Evolutionary conservation across 2,329 filamentous ascomycete genomes (phyloP).

Genomic region (Scytalidium sp.): DNA sequence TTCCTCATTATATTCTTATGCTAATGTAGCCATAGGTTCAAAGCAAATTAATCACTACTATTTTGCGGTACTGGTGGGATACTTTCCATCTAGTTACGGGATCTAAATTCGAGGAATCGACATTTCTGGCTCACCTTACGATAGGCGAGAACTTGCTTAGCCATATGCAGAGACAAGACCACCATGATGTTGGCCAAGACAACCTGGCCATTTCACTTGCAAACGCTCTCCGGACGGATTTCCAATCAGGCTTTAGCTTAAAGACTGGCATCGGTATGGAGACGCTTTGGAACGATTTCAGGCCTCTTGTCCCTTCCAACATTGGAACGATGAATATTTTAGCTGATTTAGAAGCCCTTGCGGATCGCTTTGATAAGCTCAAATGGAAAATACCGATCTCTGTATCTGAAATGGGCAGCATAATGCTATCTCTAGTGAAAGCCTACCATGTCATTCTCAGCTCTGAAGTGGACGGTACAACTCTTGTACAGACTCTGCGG

Average conservation of each 20-base stretch:
- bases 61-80: conserved; percentile 53
- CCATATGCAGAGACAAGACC: not conserved
- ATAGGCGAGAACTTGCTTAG: conserved; percentile 28
- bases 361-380: conserved; percentile 56
- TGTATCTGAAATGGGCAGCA: conserved; percentile 48
- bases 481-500: conserved; percentile 45
- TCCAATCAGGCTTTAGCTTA: conserved; percentile 68
- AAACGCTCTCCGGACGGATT: conserved; percentile 48
- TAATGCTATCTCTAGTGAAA: conserved; percentile 52
- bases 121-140: conserved; percentile 60
- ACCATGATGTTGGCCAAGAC: conserved; percentile 1
- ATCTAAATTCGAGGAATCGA: conserved; percentile 55
- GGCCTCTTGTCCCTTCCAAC: conserved; percentile 56
- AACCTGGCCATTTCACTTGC: conserved; percentile 19
- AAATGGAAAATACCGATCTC: conserved; percentile 55
- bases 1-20: conserved; percentile 19
- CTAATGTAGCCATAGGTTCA: conserved; percentile 12
- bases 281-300: conserved; percentile 68
- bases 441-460: conserved; percentile 55
- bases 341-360: conserved; percentile 52
- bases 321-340: conserved; percentile 43
- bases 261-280: conserved; percentile 80
- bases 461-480: conserved; percentile 26
- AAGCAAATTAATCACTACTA: conserved; percentile 33
- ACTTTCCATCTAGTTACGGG: conserved; percentile 47